Percentiles rank a stretch among this genome's conserved stretches.
phyloP scores from a whole-genome alignment of 441 rosid genomes.

The Francoa sonchifolia region DNA sequence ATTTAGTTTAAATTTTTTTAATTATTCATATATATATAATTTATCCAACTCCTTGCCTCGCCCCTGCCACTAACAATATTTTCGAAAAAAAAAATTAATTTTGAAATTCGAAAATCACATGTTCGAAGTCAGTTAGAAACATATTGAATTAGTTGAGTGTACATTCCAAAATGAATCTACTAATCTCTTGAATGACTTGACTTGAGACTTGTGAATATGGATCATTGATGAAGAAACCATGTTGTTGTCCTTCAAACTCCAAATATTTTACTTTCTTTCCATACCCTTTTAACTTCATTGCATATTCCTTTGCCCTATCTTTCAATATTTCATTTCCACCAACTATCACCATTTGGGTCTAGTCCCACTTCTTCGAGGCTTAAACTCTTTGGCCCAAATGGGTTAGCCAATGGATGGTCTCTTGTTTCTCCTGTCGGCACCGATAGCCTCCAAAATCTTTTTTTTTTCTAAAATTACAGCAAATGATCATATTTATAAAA shows the following conservation, averaged over 20 bases:
- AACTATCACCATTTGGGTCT: constrained; percentile 48
- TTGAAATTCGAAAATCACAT: no score
- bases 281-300: constrained; percentile 34
- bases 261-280: constrained; percentile 41
- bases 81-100: no score
- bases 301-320: constrained; percentile 64
- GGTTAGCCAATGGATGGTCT: constrained; percentile 69
- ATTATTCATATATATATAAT: no score
- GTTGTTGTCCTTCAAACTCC: constrained; percentile 55
- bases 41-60: no score
- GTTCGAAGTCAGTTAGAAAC: no score
- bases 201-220: constrained; percentile 36
- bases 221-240: constrained; percentile 54
- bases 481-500: not conserved
- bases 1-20: no score
- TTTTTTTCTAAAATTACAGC: not conserved
- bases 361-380: constrained; percentile 26
- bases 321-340: constrained; percentile 53
- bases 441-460: constrained; percentile 92
- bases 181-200: constrained; percentile 27
- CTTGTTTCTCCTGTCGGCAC: constrained; percentile 55
- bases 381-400: constrained; percentile 60
- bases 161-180: constrained; percentile 28
- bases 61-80: no score
- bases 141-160: constrained; percentile 2